Percentiles rank a stretch among this genome's conserved stretches.
Evolutionary conservation across 306 rosid species (phyloP).

Genomic region (Cajanus cajan): DNA sequence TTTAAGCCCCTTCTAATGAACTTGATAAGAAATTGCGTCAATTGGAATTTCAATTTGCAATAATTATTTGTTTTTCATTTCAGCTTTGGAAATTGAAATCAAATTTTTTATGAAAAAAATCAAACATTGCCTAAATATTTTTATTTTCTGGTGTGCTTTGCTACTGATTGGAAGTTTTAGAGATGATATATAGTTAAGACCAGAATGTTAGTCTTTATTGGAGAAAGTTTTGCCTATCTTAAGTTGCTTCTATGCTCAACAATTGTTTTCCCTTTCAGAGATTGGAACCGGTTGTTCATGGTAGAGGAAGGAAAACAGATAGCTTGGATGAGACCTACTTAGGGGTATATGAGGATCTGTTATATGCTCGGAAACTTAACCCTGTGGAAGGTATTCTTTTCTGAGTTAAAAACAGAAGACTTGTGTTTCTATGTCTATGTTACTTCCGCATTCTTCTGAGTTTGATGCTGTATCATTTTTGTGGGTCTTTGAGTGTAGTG

Average conservation of each 20-base stretch:
- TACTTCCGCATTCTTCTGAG: background rate
- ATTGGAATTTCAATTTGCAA: background rate
- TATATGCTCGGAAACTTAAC: conserved; percentile 84
- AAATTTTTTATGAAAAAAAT: background rate
- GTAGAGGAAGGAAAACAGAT: conserved; percentile 82
- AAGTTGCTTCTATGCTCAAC: conserved; percentile 13
- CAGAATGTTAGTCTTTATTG: background rate
- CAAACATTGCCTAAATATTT: background rate
- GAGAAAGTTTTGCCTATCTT: background rate
- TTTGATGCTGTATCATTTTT: background rate
- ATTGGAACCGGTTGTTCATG: conserved; percentile 89
- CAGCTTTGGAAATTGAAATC: background rate
- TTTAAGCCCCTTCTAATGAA: background rate
- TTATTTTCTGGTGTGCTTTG: background rate
- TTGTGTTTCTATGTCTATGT: background rate
- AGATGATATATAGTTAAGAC: background rate
- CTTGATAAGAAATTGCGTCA: background rate
- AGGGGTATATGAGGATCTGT: conserved; percentile 75
- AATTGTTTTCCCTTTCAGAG: conserved; percentile 49
- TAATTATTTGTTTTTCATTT: background rate
- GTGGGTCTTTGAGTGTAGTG: background rate
- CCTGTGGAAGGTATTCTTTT: conserved; percentile 81
- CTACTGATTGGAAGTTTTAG: background rate
- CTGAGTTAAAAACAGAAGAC: conserved; percentile 7
- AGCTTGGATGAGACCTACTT: conserved; percentile 71